A percentile compares a stretch with the other conserved stretches of the same genome.
Evolutionary conservation across 495 filamentous ascomycete genomes (phyloP).

Genomic region (Cladorrhinum samala): DNA sequence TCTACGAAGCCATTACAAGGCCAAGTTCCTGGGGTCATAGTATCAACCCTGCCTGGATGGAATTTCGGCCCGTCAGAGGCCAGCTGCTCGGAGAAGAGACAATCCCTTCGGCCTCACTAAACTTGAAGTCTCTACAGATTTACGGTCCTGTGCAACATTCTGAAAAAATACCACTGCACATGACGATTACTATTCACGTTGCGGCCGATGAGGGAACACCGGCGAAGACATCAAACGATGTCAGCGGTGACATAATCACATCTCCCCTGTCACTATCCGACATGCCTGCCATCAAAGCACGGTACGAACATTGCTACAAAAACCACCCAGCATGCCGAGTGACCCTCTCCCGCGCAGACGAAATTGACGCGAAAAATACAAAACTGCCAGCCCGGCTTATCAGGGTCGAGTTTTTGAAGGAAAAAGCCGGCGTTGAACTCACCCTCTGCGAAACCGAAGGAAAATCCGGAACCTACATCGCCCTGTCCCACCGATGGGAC

Average conservation of each 20-base stretch:
- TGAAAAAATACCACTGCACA: neutral
- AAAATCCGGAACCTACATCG: neutral
- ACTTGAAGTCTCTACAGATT: neutral
- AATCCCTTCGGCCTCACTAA: neutral
- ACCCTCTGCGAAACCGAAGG: neutral
- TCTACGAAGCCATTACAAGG: neutral
- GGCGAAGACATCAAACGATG: neutral
- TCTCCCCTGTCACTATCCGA: neutral
- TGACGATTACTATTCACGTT: neutral
- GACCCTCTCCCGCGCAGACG: neutral
- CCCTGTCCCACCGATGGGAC: neutral
- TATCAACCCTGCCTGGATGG: neutral
- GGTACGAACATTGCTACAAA: neutral
- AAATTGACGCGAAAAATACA: neutral
- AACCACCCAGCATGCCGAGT: neutral
- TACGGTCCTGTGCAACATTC: neutral
- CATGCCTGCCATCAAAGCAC: neutral
- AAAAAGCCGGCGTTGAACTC: neutral
- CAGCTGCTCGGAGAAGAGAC: neutral
- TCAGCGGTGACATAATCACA: neutral
- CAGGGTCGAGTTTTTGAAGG: neutral
- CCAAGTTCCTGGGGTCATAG: neutral
- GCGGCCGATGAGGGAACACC: neutral
- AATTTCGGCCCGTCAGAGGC: neutral
- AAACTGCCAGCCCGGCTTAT: neutral